Evolutionary conservation across 768 basidiomycete species (phyloP).

Genomic region (Serendipita indica): DNA sequence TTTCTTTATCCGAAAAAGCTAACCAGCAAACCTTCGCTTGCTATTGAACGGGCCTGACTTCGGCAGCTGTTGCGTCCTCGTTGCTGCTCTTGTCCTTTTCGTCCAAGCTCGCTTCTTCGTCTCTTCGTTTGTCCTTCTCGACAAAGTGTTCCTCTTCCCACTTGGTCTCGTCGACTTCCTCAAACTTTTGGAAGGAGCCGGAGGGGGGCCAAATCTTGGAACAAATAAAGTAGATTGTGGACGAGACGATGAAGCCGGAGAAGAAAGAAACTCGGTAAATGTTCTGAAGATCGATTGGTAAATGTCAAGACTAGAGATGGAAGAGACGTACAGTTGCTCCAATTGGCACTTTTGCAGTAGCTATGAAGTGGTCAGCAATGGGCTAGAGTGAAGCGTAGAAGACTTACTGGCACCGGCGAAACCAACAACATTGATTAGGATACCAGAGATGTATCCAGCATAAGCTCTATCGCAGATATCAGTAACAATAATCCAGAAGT

Average conservation of each 20-base stretch:
- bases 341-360: neutral
- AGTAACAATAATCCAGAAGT: constrained; percentile 6
- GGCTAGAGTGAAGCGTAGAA: constrained; percentile 10
- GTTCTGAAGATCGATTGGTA: too few relatives aligned
- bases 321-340: too few relatives aligned
- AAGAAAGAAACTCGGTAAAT: constrained; percentile 71
- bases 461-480: constrained; percentile 36
- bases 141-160: constrained; percentile 9
- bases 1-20: too few relatives aligned
- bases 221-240: constrained; percentile 44
- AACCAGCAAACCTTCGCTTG: too few relatives aligned
- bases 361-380: neutral
- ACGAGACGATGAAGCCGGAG: constrained; percentile 62
- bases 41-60: too few relatives aligned
- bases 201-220: constrained; percentile 47
- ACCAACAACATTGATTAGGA: constrained; percentile 69
- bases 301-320: constrained; percentile 41
- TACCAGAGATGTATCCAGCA: constrained; percentile 52
- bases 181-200: constrained; percentile 33
- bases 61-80: too few relatives aligned
- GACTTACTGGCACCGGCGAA: constrained; percentile 46
- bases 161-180: constrained; percentile 37
- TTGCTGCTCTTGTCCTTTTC: constrained; percentile 7
- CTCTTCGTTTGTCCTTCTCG: constrained; percentile 8
- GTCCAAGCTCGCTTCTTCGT: neutral